These are phyloP conservation scores for Toxoplasma gondii DNA, from an alignment of 169 alveolate species.

Conservation along the genomic window DNA sequence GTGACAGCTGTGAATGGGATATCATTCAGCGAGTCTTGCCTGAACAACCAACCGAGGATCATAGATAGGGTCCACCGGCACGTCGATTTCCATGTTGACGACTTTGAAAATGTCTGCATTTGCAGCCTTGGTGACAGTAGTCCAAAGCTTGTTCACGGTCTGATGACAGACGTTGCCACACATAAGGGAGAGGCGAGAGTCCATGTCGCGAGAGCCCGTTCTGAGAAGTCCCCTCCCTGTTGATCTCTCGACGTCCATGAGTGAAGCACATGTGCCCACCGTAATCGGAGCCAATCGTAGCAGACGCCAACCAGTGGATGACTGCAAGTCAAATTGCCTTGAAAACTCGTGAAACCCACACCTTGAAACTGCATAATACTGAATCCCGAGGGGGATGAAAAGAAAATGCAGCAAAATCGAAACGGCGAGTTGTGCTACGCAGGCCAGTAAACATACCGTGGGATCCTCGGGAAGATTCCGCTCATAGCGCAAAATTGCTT, in stretches of 20 bases:
- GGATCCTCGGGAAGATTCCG: constrained; percentile 64
- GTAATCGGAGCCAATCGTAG: too few species aligned
- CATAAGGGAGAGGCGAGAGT: background rate
- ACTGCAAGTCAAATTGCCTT: too few species aligned
- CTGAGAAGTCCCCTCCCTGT: too few species aligned
- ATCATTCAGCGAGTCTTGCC: constrained; percentile 24
- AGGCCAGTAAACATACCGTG: constrained; percentile 30
- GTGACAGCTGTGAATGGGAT: background rate
- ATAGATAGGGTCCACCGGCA: constrained; percentile 87
- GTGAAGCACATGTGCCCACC: too few species aligned
- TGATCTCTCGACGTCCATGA: too few species aligned
- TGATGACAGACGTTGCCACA: constrained; percentile 1
- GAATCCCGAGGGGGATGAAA: too few species aligned
- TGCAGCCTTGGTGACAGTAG: constrained; percentile 73
- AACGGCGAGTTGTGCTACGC: too few species aligned
- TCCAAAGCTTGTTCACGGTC: constrained; percentile 78
- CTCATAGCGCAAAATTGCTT: constrained; percentile 36
- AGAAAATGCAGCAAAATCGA: too few species aligned
- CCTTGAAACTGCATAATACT: too few species aligned
- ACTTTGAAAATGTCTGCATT: constrained; percentile 86
- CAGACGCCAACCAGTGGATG: too few species aligned
- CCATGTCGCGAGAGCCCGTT: background rate
- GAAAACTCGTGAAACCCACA: too few species aligned
- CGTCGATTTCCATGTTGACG: constrained; percentile 77
- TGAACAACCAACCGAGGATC: constrained; percentile 86